A percentile compares a stretch with the other conserved stretches of the same genome.
Evolutionary conservation across 345 rosid species (phyloP).

Genomic region (Pistacia integerrima): DNA sequence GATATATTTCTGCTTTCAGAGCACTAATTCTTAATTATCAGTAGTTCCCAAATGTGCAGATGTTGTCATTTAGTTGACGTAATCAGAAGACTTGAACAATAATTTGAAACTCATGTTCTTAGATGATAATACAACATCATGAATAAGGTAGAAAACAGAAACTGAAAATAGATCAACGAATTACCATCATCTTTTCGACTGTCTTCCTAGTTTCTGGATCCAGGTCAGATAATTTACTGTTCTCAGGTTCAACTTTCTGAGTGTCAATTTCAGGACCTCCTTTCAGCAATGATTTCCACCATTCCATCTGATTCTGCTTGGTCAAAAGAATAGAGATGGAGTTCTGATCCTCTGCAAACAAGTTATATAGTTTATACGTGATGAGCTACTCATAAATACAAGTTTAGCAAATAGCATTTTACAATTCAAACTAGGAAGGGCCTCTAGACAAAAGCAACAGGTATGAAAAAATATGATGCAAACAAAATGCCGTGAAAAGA

Average conservation of each 20-base stretch:
- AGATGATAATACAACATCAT: neutral
- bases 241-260: constrained; percentile 94
- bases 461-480: neutral
- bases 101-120: neutral
- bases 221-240: constrained; percentile 75
- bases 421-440: no score
- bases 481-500: neutral
- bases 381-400: constrained; percentile 11
- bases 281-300: constrained; percentile 89
- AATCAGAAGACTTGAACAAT: neutral
- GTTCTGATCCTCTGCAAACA: constrained; percentile 63
- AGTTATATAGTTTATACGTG: neutral
- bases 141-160: neutral
- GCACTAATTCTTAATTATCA: no score
- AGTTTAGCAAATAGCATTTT: neutral
- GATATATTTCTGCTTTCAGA: neutral
- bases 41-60: neutral
- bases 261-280: constrained; percentile 91
- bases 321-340: constrained; percentile 72
- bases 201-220: constrained; percentile 77
- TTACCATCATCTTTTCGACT: constrained; percentile 96
- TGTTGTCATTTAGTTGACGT: neutral
- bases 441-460: neutral
- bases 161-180: neutral
- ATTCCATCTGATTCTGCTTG: constrained; percentile 87